Percentiles rank a stretch among this genome's conserved stretches.
Evolutionary conservation across 139 green algal species (phyloP).

Genomic region (Penium margaritaceum): DNA sequence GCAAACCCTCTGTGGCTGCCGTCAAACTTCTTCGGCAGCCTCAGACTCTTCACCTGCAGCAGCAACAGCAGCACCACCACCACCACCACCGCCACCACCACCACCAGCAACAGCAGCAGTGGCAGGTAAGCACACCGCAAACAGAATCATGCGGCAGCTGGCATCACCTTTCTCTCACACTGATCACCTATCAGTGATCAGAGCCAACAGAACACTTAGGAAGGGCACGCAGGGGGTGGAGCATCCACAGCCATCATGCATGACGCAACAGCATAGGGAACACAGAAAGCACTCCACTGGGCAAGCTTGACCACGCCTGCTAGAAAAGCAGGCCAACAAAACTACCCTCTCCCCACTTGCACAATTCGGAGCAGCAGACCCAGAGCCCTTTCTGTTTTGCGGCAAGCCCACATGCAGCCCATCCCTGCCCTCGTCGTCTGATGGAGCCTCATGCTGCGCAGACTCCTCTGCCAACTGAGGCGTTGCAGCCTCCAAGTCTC

Average conservation of each 20-base stretch:
- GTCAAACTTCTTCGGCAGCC: constrained; percentile 96
- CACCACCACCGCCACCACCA: too few relatives aligned
- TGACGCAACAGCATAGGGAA: too few relatives aligned
- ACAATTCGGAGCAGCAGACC: neutral
- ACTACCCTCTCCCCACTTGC: too few relatives aligned
- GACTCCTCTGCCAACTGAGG: neutral
- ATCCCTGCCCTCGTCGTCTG: too few relatives aligned
- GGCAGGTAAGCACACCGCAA: neutral
- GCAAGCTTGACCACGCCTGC: too few relatives aligned
- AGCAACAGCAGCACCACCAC: too few relatives aligned
- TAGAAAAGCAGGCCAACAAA: too few relatives aligned
- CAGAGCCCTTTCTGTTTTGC: neutral
- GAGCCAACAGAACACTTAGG: too few relatives aligned
- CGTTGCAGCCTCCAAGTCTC: neutral
- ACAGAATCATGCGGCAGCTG: neutral
- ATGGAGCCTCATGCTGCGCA: neutral
- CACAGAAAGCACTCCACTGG: too few relatives aligned
- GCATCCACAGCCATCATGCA: too few relatives aligned
- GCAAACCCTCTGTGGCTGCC: constrained; percentile 70
- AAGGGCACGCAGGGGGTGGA: neutral
- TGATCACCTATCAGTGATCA: neutral
- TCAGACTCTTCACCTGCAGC: constrained; percentile 80
- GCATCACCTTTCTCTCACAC: neutral
- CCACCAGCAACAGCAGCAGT: neutral
- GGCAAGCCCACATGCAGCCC: neutral